phyloP scores from a whole-genome alignment of 2,329 filamentous ascomycete genomes.

The Alternaria gansuensis region DNA sequence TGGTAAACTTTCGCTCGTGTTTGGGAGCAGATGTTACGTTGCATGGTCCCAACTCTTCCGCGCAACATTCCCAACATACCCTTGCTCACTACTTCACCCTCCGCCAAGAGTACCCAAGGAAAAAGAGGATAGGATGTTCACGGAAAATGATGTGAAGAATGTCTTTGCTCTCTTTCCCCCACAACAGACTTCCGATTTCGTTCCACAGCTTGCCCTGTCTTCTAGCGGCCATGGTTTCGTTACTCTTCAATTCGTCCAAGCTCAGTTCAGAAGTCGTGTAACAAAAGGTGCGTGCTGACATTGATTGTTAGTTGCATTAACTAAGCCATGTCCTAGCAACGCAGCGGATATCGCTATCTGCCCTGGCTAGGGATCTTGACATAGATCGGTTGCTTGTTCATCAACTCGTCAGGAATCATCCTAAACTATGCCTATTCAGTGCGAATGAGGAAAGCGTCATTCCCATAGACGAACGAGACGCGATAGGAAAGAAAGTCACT shows the following conservation, averaged over 20 bases:
- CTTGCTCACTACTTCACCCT: background rate
- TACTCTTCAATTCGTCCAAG: constrained; percentile 32
- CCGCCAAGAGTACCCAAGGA: constrained; percentile 2
- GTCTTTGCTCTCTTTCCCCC: constrained; percentile 39
- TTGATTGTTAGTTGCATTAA: background rate
- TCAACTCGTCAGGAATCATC: constrained; percentile 30
- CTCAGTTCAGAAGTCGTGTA: constrained; percentile 33
- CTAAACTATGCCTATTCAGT: constrained; percentile 37
- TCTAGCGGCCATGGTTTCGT: constrained; percentile 40
- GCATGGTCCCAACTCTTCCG: background rate
- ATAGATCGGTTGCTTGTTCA: constrained; percentile 33
- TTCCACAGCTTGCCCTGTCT: constrained; percentile 34
- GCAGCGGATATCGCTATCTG: constrained; percentile 27
- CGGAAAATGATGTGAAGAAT: constrained; percentile 43
- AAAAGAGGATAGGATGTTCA: constrained; percentile 40
- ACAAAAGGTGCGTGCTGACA: constrained; percentile 21
- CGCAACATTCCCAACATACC: background rate
- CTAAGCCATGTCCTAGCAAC: constrained; percentile 23
- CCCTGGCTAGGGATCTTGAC: constrained; percentile 32
- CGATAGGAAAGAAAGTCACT: constrained; percentile 25
- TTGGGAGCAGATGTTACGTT: background rate
- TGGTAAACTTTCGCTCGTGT: background rate
- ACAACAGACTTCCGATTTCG: constrained; percentile 15
- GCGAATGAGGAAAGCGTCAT: constrained; percentile 36
- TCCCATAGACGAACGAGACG: constrained; percentile 34